Evolutionary conservation across 2,329 filamentous ascomycete genomes (phyloP).

Genomic region (Alternaria panax): DNA sequence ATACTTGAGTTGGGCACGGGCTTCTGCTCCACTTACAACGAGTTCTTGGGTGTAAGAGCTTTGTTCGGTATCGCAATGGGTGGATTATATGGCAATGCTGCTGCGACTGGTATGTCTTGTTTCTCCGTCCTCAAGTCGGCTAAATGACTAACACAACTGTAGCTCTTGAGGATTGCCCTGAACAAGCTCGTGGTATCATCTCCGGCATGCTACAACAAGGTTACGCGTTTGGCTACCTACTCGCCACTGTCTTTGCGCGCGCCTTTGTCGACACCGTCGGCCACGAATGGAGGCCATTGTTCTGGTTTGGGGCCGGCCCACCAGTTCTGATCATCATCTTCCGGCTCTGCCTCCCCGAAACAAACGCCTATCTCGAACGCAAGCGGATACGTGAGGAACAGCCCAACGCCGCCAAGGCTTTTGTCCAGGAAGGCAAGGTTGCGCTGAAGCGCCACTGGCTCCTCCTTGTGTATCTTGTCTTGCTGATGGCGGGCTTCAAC

Average conservation of each 20-base stretch:
- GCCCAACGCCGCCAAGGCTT: conserved; percentile 69
- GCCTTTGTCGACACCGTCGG: conserved; percentile 77
- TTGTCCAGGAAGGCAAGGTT: conserved; percentile 78
- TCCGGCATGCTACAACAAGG: conserved; percentile 70
- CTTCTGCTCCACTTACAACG: conserved; percentile 64
- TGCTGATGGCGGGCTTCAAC: conserved; percentile 91
- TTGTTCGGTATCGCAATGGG: conserved; percentile 72
- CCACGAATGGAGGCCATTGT: conserved; percentile 83
- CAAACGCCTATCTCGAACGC: conserved; percentile 73
- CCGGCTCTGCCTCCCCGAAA: conserved; percentile 81
- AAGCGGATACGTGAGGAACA: conserved; percentile 67
- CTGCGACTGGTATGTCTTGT: conserved; percentile 57
- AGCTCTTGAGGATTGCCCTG: conserved; percentile 68
- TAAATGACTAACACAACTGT: neutral
- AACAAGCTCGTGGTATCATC: conserved; percentile 65
- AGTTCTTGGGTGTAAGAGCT: conserved; percentile 66
- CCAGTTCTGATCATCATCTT: conserved; percentile 82
- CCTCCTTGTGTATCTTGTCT: conserved; percentile 78
- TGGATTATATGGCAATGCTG: conserved; percentile 67
- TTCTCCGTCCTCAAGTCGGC: neutral
- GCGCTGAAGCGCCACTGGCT: conserved; percentile 83
- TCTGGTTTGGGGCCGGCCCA: conserved; percentile 86
- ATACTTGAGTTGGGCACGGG: conserved; percentile 67
- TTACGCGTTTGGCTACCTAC: conserved; percentile 70
- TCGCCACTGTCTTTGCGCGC: conserved; percentile 63